Base-by-base conservation (phyloP, 768 basidiomycete genomes). In the Mycena amicta region DNA sequence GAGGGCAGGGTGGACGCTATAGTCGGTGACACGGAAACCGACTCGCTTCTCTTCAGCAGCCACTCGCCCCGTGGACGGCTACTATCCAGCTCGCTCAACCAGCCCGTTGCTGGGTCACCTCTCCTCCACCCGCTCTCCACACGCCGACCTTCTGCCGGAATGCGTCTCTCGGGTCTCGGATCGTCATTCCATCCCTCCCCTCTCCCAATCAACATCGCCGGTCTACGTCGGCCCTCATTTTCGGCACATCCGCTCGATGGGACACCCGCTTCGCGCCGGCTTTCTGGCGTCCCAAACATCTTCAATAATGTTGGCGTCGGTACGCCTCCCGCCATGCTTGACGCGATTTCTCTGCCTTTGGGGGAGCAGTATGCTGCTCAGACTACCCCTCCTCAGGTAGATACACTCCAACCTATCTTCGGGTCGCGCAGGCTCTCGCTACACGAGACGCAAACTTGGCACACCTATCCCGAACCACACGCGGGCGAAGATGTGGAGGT, bases 291-390 rank as follows among this genome's bases (percentile, higher is more conserved):
- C 8, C 92, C 93, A 1, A 82, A 85, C 22, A 95, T 96, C 59
- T 95, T 95, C 69, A 73, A 88, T 2, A 90, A 95, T 67, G 76
- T 89, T 1, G 94, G 94, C 53, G 89, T 95, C 23, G 84, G 84
- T 61, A 84, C 86, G 2, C 93, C 93, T 0, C 75, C 88, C 20
- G 89, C 89, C 20, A 85, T 93, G 8, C 72, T 87, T 15, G 88
- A 92, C 66, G 89, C 89, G 3, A n/a, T n/a, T n/a, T n/a, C n/a
- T n/a, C n/a, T n/a, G n/a, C n/a, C n/a, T n/a, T n/a, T n/a, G n/a
- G n/a, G n/a, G n/a, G n/a, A n/a, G n/a, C 88, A 89, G 66, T 78
- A 85, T 61, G 71, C 86, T 22, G 71, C 74, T 28, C 80, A 81
- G 55, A 70, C 74, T 15, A n/a, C n/a, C n/a, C n/a, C n/a, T n/a